phyloP scores from a whole-genome alignment of 306 rosid genomes.

The Sphenostylis stenocarpa region DNA sequence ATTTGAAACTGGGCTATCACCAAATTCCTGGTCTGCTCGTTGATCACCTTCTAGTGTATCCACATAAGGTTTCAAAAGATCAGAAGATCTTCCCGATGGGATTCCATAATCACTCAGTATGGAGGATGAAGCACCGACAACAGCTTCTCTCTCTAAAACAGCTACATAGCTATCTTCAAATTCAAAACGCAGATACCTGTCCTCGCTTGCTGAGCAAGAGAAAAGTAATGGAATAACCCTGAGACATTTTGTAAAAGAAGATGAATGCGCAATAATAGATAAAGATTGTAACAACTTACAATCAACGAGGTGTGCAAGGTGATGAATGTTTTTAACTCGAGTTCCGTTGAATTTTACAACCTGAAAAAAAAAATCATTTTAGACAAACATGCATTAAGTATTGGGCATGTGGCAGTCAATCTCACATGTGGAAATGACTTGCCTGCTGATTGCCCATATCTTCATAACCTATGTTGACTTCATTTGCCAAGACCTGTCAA shows the following conservation, averaged over 20 bases:
- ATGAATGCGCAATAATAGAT: not conserved
- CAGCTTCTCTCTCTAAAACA: conserved; percentile 77
- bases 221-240: conserved; percentile 33
- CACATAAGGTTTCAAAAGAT: conserved; percentile 69
- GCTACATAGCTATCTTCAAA: conserved; percentile 83
- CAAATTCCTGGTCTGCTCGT: conserved; percentile 44
- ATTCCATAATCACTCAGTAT: conserved; percentile 84
- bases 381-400: conserved; percentile 15
- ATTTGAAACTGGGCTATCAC: conserved; percentile 76
- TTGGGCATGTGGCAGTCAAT: not conserved
- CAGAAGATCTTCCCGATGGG: conserved; percentile 83
- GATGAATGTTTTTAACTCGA: conserved; percentile 75
- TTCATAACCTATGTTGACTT: conserved; percentile 91
- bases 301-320: conserved; percentile 87
- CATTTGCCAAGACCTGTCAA: conserved; percentile 80
- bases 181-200: conserved; percentile 73
- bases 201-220: conserved; percentile 72
- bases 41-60: conserved; percentile 52
- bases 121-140: conserved; percentile 60
- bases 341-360: conserved; percentile 81
- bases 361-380: conserved; percentile 43
- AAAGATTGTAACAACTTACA: conserved; percentile 53
- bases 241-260: conserved; percentile 18
- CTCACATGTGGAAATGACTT: conserved; percentile 32
- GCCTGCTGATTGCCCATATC: conserved; percentile 96